Evolutionary conservation across 2,329 filamentous ascomycete genomes (phyloP), one percentile per base, ranked within the genome.

Genomic region (Pezicula rhizophila): DNA sequence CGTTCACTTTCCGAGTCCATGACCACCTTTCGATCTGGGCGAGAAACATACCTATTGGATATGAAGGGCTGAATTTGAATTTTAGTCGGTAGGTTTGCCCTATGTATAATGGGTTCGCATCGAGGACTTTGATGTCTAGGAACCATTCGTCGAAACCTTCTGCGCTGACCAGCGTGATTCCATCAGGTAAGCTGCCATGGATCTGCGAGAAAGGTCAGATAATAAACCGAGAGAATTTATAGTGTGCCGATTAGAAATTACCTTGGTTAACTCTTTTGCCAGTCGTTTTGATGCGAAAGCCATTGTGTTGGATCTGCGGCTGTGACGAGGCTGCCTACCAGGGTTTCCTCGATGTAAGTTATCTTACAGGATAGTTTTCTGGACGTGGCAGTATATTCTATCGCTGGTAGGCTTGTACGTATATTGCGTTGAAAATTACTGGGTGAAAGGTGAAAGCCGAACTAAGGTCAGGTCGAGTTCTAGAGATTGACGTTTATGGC

Each of bases 61-160:
- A 99, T 58, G 80, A 81, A 28, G 78, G 75, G 52, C 82, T 82
- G 68, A 99, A 99, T 43, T 78, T 84, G 68, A 99, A 96, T 64
- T 89, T 90, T 47, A 99, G 74, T 18, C 92, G 80, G 70, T 89
- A 97, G 20, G 74, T 84, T 65, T 97, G 78, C 64, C 82, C 78
- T 45, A 79, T 70, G 70, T 99, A 99, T 42, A 99, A 71, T 2
- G 92, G 92, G 64, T 99, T 99, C 50, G 79, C 72, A 67, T 97
- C 93, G 37, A 97, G 79, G 46, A 99, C 92, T 57, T 79, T 74
- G 47, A 99, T 95, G 65, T 99, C 95, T 70, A 97, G 83, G 45
- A 84, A 75, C 95, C 93, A 99, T 71, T 93, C 85, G 62, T 89
- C 79, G 46, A 96, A 83, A 66, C 90, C 85, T 42, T 95, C 87